phyloP scores from a whole-genome alignment of 2,329 filamentous ascomycete species.

The Leptodontidium sp. region DNA sequence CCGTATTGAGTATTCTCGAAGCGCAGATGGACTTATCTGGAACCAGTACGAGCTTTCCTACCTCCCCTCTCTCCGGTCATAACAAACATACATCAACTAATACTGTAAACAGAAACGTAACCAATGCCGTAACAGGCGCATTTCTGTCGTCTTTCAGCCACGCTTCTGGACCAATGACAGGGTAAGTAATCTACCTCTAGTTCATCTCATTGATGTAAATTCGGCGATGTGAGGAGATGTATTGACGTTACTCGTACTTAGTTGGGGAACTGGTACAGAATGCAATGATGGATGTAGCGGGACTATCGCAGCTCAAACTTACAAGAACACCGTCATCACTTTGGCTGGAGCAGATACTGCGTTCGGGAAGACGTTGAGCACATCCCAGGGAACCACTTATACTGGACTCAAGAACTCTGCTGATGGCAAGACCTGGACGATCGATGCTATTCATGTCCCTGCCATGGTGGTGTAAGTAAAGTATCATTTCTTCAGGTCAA shows the following conservation, averaged over 20 bases:
- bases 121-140: too few relatives aligned
- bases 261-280: slow-evolving; percentile 52
- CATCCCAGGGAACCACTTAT: slow-evolving; percentile 47
- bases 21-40: too few relatives aligned
- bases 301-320: slow-evolving; percentile 49
- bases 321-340: slow-evolving; percentile 52
- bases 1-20: too few relatives aligned
- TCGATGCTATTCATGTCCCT: slow-evolving; percentile 49
- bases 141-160: too few relatives aligned
- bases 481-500: background rate
- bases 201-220: background rate
- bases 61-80: too few relatives aligned
- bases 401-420: slow-evolving; percentile 46
- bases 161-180: too few relatives aligned
- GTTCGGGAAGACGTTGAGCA: slow-evolving; percentile 44
- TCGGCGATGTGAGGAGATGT: background rate
- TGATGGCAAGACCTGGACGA: slow-evolving; percentile 48
- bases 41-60: too few relatives aligned
- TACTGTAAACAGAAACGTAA: too few relatives aligned
- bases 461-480: slow-evolving; percentile 40
- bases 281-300: slow-evolving; percentile 50
- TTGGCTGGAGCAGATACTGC: slow-evolving; percentile 45
- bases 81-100: too few relatives aligned
- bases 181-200: background rate
- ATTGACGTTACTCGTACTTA: background rate